These are phyloP conservation scores for Metschnikowia bowlesiae DNA, from an alignment of 805 yeast genomes.

Conservation along the genomic window DNA sequence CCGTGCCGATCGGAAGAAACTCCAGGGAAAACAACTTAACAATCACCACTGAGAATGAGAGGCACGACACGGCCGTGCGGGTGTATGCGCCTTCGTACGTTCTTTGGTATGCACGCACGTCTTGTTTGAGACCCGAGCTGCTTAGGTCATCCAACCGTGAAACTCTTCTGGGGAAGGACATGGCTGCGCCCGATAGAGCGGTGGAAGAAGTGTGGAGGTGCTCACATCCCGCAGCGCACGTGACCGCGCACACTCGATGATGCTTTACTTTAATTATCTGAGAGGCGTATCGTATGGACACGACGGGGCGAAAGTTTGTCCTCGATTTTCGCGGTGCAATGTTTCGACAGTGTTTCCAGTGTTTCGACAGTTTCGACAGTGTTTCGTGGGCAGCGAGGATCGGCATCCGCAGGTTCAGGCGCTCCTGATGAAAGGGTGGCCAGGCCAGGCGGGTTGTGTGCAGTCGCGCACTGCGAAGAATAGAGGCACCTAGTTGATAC, in stretches of 20 bases:
- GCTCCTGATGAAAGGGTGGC: background rate
- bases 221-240: background rate
- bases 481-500: background rate
- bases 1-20: constrained; percentile 62
- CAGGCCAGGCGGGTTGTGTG: background rate
- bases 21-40: constrained; percentile 61
- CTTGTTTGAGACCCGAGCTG: constrained; percentile 40
- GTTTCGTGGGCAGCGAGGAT: too few species aligned
- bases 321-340: too few species aligned
- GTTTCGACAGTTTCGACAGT: too few species aligned
- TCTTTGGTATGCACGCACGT: constrained; percentile 67
- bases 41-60: constrained; percentile 62
- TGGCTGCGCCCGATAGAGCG: background rate
- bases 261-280: too few species aligned
- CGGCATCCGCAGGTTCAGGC: background rate
- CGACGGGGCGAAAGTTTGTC: too few species aligned
- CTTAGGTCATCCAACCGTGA: constrained; percentile 36
- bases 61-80: constrained; percentile 63
- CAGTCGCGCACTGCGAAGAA: background rate
- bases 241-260: background rate
- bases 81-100: constrained; percentile 84
- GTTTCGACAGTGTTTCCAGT: too few species aligned
- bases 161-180: constrained; percentile 11
- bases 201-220: background rate
- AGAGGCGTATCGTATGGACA: too few species aligned